Evolutionary conservation across 495 filamentous ascomycete species (phyloP).

Genomic region (Platismatia glauca): DNA sequence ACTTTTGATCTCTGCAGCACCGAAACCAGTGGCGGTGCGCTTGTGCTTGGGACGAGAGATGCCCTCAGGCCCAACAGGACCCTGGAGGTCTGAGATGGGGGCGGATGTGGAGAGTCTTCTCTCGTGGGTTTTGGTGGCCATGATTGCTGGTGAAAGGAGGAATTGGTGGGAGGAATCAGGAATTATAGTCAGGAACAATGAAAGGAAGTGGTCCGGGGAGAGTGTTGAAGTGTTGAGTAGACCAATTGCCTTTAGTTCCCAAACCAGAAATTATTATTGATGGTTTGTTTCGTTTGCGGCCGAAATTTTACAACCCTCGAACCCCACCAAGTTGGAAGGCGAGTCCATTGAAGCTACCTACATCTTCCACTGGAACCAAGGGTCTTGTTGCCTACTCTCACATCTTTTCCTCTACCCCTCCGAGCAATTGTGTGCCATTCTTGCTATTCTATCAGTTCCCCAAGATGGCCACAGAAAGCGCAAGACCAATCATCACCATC

Average conservation of each 20-base stretch:
- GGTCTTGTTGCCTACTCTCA: no score
- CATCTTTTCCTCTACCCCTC: no score
- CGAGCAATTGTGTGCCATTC: no score
- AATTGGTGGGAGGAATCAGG: neutral
- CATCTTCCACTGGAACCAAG: no score
- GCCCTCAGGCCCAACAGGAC: constrained; percentile 64
- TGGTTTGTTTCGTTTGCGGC: neutral
- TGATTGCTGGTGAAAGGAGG: constrained; percentile 8
- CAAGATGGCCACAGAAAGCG: no score
- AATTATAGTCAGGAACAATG: neutral
- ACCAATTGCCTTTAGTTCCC: constrained; percentile 2
- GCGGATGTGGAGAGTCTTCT: constrained; percentile 70
- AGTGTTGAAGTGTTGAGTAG: constrained; percentile 21
- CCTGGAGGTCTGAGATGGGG: constrained; percentile 73
- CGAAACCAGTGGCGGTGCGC: constrained; percentile 87
- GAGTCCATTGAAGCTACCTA: no score
- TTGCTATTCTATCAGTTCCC: no score
- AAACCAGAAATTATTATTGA: no score
- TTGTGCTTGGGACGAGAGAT: constrained; percentile 79
- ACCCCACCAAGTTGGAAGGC: no score
- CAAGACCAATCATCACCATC: no score
- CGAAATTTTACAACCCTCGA: no score
- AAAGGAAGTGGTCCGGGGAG: constrained; percentile 16
- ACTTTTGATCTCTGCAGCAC: constrained; percentile 79
- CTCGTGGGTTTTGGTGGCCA: constrained; percentile 40